A percentile compares a stretch with the other conserved stretches of the same genome.
Evolutionary conservation across 2,329 filamentous ascomycete genomes (phyloP).

Genomic region (Fusarium sp.): DNA sequence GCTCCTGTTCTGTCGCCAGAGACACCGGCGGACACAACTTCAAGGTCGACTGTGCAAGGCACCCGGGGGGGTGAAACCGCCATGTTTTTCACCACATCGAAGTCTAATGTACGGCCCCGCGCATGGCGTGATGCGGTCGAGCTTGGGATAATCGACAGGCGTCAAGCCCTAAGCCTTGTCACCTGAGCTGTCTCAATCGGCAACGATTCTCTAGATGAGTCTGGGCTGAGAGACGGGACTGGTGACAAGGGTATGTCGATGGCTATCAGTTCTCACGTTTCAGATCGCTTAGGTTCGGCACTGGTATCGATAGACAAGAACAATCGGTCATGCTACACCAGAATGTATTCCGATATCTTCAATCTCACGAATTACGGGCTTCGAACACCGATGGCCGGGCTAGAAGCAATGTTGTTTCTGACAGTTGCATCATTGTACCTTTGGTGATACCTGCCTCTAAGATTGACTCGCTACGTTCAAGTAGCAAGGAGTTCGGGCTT

Average conservation of each 20-base stretch:
- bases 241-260: conserved; percentile 16
- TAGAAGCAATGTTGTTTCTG: conserved; percentile 18
- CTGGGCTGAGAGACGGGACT: conserved; percentile 22
- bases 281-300: conserved; percentile 34
- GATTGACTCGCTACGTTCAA: conserved; percentile 18
- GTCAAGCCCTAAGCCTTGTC: conserved; percentile 13
- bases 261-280: conserved; percentile 33
- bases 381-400: conserved; percentile 27
- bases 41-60: conserved; percentile 32
- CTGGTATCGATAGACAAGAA: conserved; percentile 18
- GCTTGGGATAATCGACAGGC: conserved; percentile 9
- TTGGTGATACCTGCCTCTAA: conserved; percentile 36
- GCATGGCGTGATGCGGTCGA: conserved; percentile 19
- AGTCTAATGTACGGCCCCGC: conserved; percentile 26
- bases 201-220: conserved; percentile 17
- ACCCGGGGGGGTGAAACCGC: conserved; percentile 37
- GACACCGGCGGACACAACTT: conserved; percentile 25
- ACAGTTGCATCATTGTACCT: conserved; percentile 36
- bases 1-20: conserved; percentile 26
- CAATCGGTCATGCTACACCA: conserved; percentile 24
- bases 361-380: conserved; percentile 36
- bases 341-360: conserved; percentile 24
- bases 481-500: conserved; percentile 12
- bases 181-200: conserved; percentile 17
- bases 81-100: conserved; percentile 35